A percentile compares a stretch with the other conserved stretches of the same genome.
Evolutionary conservation across 371 early-diverging fungal species (phyloP).

Genomic region (Mortierella sp.): DNA sequence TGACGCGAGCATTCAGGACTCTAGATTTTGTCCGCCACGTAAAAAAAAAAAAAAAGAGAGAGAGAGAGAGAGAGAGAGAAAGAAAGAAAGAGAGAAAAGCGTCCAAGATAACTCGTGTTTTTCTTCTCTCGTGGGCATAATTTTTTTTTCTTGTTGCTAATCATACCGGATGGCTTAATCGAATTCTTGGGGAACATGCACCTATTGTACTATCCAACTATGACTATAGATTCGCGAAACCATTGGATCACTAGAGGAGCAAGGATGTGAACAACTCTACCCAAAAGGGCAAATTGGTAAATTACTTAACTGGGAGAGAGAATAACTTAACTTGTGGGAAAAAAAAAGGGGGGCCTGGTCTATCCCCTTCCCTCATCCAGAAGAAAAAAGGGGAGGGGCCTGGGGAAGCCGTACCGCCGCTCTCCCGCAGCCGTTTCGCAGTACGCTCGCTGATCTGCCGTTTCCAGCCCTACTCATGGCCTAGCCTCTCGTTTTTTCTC

Average conservation of each 20-base stretch:
- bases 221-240: conserved; percentile 63
- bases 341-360: not conserved
- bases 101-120: not conserved
- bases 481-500: no score
- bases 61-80: not conserved
- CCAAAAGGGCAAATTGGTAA: conserved; percentile 66
- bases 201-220: not conserved
- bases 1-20: not conserved
- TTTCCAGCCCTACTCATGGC: not conserved
- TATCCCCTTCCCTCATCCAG: not conserved
- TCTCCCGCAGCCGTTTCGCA: not conserved
- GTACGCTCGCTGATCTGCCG: not conserved
- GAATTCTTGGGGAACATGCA: no score
- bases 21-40: no score
- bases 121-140: no score
- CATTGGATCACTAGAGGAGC: conserved; percentile 69
- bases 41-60: conserved; percentile 4
- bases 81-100: not conserved
- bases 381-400: not conserved
- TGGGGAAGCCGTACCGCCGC: not conserved
- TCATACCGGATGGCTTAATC: no score
- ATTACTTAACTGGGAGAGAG: no score
- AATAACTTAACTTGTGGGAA: no score
- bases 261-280: conserved; percentile 74
- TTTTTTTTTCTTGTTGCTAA: no score